These are phyloP conservation scores for Rhizopogon rudus DNA, from an alignment of 768 basidiomycete genomes.

Conservation along the genomic window DNA sequence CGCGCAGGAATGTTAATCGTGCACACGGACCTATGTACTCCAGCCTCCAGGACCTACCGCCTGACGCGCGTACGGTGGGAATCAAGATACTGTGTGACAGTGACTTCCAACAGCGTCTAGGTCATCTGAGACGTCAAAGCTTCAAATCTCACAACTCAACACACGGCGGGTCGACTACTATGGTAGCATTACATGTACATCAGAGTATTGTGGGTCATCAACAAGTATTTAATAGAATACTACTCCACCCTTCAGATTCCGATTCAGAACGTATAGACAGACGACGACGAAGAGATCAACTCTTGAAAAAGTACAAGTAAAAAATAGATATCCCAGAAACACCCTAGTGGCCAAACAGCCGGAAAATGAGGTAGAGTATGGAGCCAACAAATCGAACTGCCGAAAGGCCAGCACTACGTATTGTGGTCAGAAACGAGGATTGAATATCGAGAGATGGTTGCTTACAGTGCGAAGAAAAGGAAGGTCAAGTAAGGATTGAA, in stretches of 20 bases:
- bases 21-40: no score
- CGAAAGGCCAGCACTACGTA: constrained; percentile 66
- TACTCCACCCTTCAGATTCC: neutral
- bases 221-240: neutral
- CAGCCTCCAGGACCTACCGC: no score
- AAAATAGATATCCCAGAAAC: neutral
- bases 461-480: constrained; percentile 65
- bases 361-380: constrained; percentile 70
- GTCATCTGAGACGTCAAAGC: no score
- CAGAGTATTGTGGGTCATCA: neutral
- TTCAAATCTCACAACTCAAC: neutral
- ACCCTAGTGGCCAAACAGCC: constrained; percentile 46
- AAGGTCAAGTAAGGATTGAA: constrained; percentile 91
- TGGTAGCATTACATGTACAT: neutral
- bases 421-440: neutral
- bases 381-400: constrained; percentile 80
- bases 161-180: neutral
- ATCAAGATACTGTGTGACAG: no score
- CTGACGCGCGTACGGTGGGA: no score
- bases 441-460: neutral
- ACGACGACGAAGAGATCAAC: neutral
- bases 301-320: neutral
- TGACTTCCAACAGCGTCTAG: no score
- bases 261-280: no score
- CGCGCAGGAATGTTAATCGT: no score